phyloP scores from a whole-genome alignment of 306 rosid genomes.

The Begonia loranthoides region DNA sequence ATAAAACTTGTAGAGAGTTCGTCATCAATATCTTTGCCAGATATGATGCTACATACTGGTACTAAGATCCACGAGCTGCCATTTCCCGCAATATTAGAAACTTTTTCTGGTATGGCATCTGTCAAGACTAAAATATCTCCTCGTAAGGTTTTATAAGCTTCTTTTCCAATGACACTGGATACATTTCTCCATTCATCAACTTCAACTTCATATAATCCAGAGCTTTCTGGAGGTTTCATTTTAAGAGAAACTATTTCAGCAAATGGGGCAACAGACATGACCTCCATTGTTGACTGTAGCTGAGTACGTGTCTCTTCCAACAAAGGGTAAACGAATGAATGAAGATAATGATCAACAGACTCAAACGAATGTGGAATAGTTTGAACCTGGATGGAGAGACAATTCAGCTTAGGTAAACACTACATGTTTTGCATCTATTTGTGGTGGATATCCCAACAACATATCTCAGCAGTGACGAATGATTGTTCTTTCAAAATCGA shows the following conservation, averaged over 20 bases:
- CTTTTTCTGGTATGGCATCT: constrained; percentile 35
- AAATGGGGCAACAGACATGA: constrained; percentile 31
- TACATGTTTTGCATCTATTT: too few relatives aligned
- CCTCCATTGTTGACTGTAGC: constrained; percentile 36
- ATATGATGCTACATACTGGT: constrained; percentile 18
- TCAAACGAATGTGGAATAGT: constrained; percentile 28
- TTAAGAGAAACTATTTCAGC: constrained; percentile 28
- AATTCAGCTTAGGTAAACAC: neutral
- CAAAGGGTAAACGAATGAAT: constrained; percentile 34
- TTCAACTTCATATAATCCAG: constrained; percentile 18
- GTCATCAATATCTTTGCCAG: constrained; percentile 19
- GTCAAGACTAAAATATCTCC: constrained; percentile 59
- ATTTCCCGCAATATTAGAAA: constrained; percentile 27
- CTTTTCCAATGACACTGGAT: constrained; percentile 33
- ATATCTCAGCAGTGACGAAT: neutral
- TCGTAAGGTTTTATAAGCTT: constrained; percentile 35
- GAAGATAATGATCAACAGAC: constrained; percentile 30
- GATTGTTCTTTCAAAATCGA: neutral
- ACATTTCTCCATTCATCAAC: constrained; percentile 41
- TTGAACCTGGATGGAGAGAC: constrained; percentile 24
- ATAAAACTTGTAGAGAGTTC: constrained; percentile 21
- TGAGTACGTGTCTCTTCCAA: constrained; percentile 59
- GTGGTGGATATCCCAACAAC: too few relatives aligned
- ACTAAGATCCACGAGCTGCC: constrained; percentile 44
- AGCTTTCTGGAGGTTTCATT: constrained; percentile 7